These are phyloP conservation scores for Forsythia viridissima DNA, from an alignment of 257 asterid species.

Conservation along the genomic window DNA sequence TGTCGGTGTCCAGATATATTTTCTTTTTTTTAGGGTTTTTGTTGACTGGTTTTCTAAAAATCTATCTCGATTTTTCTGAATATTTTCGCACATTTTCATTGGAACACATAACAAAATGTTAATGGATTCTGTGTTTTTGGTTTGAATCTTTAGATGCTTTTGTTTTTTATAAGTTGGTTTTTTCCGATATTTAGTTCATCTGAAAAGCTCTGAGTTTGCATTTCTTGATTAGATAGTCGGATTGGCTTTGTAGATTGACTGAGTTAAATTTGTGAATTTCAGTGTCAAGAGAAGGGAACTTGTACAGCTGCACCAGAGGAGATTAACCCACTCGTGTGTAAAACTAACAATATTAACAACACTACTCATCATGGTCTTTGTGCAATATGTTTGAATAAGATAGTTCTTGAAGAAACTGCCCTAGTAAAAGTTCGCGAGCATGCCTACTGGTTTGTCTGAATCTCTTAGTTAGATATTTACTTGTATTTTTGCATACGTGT, in stretches of 20 bases:
- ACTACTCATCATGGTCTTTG: conserved; percentile 62
- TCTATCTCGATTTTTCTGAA: not conserved
- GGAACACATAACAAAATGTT: not conserved
- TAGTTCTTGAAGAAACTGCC: conserved; percentile 80
- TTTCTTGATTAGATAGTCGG: not conserved
- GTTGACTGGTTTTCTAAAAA: not conserved
- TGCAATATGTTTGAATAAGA: conserved; percentile 78
- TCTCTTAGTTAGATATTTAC: conserved; percentile 20
- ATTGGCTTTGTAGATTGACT: conserved; percentile 14
- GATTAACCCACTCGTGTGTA: conserved; percentile 28
- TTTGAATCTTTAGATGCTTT: not conserved
- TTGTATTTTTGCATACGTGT: not conserved
- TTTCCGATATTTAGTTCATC: no score
- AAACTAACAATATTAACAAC: conserved; percentile 23
- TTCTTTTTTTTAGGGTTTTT: not conserved
- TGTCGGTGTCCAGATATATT: not conserved
- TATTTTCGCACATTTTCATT: not conserved
- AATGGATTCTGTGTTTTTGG: no score
- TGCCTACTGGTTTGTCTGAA: conserved; percentile 89
- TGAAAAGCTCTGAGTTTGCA: not conserved
- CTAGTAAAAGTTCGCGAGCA: conserved; percentile 99
- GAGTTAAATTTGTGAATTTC: conserved; percentile 32
- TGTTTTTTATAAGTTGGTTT: not conserved
- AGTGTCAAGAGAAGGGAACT: conserved; percentile 33
- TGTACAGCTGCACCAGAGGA: conserved; percentile 36